Percentiles rank a stretch among this genome's conserved stretches.
These are phyloP conservation scores for Chaetomiaceae sp. DNA, from an alignment of 2,329 filamentous ascomycete genomes.

Conservation along the genomic window DNA sequence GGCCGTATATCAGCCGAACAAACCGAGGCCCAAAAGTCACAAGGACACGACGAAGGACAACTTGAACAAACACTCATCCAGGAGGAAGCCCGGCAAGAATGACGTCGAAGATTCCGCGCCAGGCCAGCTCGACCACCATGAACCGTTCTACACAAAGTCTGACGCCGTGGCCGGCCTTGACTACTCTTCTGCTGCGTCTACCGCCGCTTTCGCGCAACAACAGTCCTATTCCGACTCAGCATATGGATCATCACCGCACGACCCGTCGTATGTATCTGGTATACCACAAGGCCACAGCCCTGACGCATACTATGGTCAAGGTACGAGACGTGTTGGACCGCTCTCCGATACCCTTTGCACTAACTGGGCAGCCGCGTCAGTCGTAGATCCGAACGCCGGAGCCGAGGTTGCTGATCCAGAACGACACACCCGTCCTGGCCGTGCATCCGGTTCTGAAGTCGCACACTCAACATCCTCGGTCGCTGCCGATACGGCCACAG, in stretches of 20 bases:
- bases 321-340: background rate
- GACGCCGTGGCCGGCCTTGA: background rate
- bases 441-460: background rate
- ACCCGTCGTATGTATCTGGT: background rate
- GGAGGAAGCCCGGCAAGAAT: background rate
- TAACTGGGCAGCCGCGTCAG: background rate
- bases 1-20: background rate
- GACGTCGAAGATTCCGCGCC: background rate
- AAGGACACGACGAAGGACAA: background rate
- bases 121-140: background rate
- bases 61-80: conserved; percentile 3
- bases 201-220: background rate
- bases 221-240: background rate
- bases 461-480: background rate
- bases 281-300: background rate
- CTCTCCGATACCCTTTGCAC: background rate
- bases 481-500: background rate
- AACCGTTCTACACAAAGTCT: background rate
- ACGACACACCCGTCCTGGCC: background rate
- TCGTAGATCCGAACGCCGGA: background rate
- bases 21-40: background rate
- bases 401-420: background rate
- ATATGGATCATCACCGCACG: background rate
- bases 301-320: background rate
- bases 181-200: background rate